Base-by-base conservation (phyloP, 1,284 basidiomycete species). In the Ganoderma lucidum region DNA sequence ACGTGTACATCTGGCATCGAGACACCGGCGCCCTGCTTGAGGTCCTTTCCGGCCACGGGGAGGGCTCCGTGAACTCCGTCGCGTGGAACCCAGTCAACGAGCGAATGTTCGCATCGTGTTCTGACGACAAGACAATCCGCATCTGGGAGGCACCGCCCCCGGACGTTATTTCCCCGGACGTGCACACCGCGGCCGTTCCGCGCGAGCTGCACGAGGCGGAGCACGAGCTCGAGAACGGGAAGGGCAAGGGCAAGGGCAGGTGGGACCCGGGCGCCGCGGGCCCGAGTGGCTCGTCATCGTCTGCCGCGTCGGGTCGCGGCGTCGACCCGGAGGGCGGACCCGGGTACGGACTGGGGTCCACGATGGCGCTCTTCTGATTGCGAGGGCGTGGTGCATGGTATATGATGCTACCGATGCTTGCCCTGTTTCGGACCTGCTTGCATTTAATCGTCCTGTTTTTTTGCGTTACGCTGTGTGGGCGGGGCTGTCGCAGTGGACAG, bases 1-100 rank as follows among this genome's bases (percentile, higher is more conserved):
- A 93, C 73, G 92, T 98, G 62, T 98, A 98, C 81, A 88, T 99
- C 30, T 99, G 97, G 96, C 95, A 99, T 80, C 91, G 93, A 64
- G 93, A 95, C 75, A 93, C 92, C 3, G 94, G 93, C 0, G 84
- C 88, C 0, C 86, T 96, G 56, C 85, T 99, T 35, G 95, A 98
- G 80, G 87, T 91, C 32, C 87, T 99, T 1, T 80, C 87, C 1
- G 97, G 97, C 0, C 98, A 99, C 76, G 92, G 91, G 17, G 80
- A 82, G 63, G 96, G 96, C 48, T 93, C 93, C 69, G 97, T 99
- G 70, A 99, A 99, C 80, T 92, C 93, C 23, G 96, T 99, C 12
- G 94, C 96, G 17, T 99, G 98, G 98, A 97, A 98, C 81, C 96
- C 96, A 32, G 86, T 85, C 70, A 91, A 94, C 71, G 87, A 91